Evolutionary conservation across 2,329 filamentous ascomycete genomes (phyloP), one percentile per base, ranked within the genome.

Genomic region (Talaromyces sp.): DNA sequence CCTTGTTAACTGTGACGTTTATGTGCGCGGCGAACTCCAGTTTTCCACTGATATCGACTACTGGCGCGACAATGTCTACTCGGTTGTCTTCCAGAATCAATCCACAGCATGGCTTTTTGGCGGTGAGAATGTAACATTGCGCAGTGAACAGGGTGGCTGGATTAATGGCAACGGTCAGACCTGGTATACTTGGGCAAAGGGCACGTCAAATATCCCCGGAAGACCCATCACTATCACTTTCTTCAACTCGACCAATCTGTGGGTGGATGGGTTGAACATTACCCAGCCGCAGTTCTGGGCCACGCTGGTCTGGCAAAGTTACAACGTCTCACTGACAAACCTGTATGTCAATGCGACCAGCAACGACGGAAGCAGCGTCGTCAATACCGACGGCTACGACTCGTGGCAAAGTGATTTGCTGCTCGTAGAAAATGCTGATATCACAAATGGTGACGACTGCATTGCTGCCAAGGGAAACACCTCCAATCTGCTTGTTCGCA

Each of bases 151-250:
- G 64, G 80, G 80, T 11, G 84, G 84, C 4, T 84, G 80, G 2
- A 71, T 86, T 14, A 77, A 86, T 66, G 84, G 84, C 10, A 86
- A 86, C 65, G 60, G 60, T 1, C 81, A 86, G 65, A 76, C 78
- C 2, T 87, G 84, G 84, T 86, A 86, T 65, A 76, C 83, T 62
- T 81, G 78, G 69, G 76, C 77, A 55, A 69, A 73, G 27, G 73
- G 75, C 14, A 65, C 66, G 11, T 77, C 74, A 35, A 84, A 84
- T 62, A 75, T 80, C 59, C 73, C 78, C 2, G 70, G 78, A 11
- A 76, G 83, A 11, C 83, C 82, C 1, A 81, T 82, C 58, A 75
- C 76, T 8, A 79, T 86, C 64, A 84, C 81, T n/a, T 77, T 86
- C 66, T 78, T 72, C 19, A 71, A 75, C 4, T 74, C 82, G 3